A percentile compares a stretch with the other conserved stretches of the same genome.
phyloP scores from a whole-genome alignment of 352 stramenopile genomes.

The Globisporangium canariense region DNA sequence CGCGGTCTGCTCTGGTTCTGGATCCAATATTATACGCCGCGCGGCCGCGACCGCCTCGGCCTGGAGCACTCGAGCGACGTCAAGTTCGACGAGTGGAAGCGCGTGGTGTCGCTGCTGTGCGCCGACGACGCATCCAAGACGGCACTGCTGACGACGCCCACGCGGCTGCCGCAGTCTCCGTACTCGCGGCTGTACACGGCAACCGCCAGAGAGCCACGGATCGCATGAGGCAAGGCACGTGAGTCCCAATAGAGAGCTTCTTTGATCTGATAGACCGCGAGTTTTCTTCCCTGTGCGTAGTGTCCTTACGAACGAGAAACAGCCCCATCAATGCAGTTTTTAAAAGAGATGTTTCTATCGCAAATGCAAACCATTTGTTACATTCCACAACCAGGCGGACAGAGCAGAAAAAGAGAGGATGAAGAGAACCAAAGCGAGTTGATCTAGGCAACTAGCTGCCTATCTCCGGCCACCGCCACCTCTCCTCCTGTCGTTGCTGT shows the following conservation, averaged over 20 bases:
- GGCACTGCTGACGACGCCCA: constrained; percentile 62
- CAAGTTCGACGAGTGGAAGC: constrained; percentile 92
- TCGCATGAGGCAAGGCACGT: constrained; percentile 2
- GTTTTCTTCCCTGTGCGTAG: not conserved
- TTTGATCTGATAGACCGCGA: constrained; percentile 6
- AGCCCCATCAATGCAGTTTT: not conserved
- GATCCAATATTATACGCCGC: constrained; percentile 94
- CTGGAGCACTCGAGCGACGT: constrained; percentile 95
- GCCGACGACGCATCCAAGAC: constrained; percentile 90
- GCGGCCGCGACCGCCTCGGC: constrained; percentile 90
- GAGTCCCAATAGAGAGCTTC: constrained; percentile 3
- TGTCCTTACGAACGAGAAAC: not conserved
- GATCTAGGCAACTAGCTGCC: constrained; percentile 2
- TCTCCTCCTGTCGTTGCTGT: constrained; percentile 14
- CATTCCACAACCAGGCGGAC: not conserved
- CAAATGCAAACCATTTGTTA: not conserved
- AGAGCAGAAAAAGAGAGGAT: not conserved
- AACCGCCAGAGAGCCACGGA: constrained; percentile 4
- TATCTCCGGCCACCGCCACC: constrained; percentile 16
- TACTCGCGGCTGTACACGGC: constrained; percentile 61
- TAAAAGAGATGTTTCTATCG: not conserved
- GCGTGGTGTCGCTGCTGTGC: constrained; percentile 89
- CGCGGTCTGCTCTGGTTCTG: constrained; percentile 94
- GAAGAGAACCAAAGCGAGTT: not conserved
- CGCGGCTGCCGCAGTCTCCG: constrained; percentile 51